Base-by-base conservation (phyloP, 2,329 filamentous ascomycete species). In the Davidsoniella eucalypti region DNA sequence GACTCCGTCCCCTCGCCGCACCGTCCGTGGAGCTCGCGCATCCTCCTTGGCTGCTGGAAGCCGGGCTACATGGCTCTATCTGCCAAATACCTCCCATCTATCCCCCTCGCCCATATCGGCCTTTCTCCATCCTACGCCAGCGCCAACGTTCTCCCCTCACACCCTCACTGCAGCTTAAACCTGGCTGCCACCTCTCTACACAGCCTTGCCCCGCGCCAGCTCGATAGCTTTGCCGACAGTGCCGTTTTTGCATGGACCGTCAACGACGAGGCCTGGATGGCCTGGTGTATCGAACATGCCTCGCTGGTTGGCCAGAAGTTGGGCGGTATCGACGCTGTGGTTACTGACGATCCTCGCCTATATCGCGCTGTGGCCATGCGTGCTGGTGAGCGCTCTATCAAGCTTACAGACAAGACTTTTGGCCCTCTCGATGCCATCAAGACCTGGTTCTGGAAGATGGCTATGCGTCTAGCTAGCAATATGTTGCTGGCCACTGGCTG, bases 11-110 rank as follows among this genome's bases (percentile, higher is more conserved):
- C 60, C 55, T 68, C 55, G 52, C 68, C 51, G 55, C 66, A 64
- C 17, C 65, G 65, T 36, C 74, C 77, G 4, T 95, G 90, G 88
- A 68, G 73, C 23, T 65, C 79, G 52, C 76, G 88, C 25, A 71
- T 95, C 47, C 68, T 93, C 0, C 68, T 94, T 1, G 90, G 88
- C 42, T 83, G 80, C 61, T 95, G 90, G 90, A 80, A 80, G 71
- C 73, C 78, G 16, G 76, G 76, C 58, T 88, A 82, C 64, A 68
- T 94, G 16, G 72, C 78, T 6, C 66, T 82, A 3, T 78, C 77
- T 57, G 67, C 70, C 47, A 63, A 71, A 38, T 69, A 81, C 59
- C 72, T 87, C 3, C 81, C 82, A 0, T 66, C 64, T 17, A 84
- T 76, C 59, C 69, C 74, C 1, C 66, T 82, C 42, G 72, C 78